Base-by-base conservation (phyloP, 768 basidiomycete species). In the Suillus placidus region DNA sequence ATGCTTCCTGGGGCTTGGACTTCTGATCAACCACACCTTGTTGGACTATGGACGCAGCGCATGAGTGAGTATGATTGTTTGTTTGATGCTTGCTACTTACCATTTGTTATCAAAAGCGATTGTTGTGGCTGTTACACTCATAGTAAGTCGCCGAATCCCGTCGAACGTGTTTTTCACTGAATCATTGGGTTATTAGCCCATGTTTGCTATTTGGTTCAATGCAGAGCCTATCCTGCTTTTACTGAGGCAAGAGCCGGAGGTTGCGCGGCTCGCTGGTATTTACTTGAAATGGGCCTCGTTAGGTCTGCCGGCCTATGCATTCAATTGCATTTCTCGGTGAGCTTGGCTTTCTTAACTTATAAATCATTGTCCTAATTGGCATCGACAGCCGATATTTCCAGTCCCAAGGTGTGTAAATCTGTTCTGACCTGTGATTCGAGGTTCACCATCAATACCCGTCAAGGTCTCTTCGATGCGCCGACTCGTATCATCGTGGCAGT, bases 1-100 rank as follows among this genome's bases (percentile, higher is more conserved):
- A 84, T 99, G 73, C 85, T 98, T 2, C 97, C 97, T 0, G 87
- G 93, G 49, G 95, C 97, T 12, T 99, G 93, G 95, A 96, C 97
- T 0, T 95, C 94, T 3, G 73, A 85, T 4, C 87, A 93, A 32
- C 97, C 96, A 0, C 81, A 89, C 6, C 82, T 94, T 0, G 94
- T 98, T 14, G 95, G 95, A 4, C 82, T 97, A 2, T 97, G 95
- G 95, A 80, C 91, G 14, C 94, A 96, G 74, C 82, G 95, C 66
- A 95, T 95, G 93, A 81, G 91, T 91, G 68, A 63, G 88, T 78
- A 49, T 60, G 20, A n/a, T 49, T 34, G 66, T 67, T 16, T n/a
- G 10, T 30, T 45, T 4, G 20, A 13, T 23, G 20, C 40, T 47
- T 3, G 34, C n/a, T 40, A 54, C n/a, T 16, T 9, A 14, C 5